phyloP scores from a whole-genome alignment of 1,139 yeast genomes.

The Saccharomyces hybrid region DNA sequence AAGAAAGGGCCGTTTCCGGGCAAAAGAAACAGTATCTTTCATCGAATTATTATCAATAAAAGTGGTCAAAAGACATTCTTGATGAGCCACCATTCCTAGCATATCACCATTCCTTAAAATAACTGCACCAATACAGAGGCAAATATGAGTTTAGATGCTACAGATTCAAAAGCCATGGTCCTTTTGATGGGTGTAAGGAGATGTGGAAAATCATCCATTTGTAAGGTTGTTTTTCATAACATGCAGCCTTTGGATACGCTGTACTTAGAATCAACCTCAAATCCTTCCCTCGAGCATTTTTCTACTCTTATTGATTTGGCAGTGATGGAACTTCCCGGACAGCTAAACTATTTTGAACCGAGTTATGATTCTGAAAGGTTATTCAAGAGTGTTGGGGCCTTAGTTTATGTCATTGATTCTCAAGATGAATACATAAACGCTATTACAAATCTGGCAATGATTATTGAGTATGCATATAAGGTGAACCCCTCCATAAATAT shows the following conservation, averaged over 20 bases:
- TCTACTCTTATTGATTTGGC: slow-evolving; percentile 76
- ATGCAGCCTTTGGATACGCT: slow-evolving; percentile 94
- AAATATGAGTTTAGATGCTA: slow-evolving; percentile 10
- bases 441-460: slow-evolving; percentile 77
- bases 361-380: slow-evolving; percentile 68
- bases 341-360: slow-evolving; percentile 81
- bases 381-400: slow-evolving; percentile 81
- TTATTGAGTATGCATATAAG: slow-evolving; percentile 79
- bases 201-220: slow-evolving; percentile 80
- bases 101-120: background rate
- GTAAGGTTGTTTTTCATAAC: slow-evolving; percentile 91
- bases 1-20: background rate
- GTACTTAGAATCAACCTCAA: slow-evolving; percentile 82
- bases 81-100: background rate
- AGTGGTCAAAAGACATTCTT: background rate
- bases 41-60: background rate
- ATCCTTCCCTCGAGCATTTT: slow-evolving; percentile 74
- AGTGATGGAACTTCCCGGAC: slow-evolving; percentile 96
- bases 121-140: slow-evolving; percentile 22
- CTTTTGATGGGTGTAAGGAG: slow-evolving; percentile 78
- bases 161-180: slow-evolving; percentile 59
- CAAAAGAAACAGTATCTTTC: background rate
- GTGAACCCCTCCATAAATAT: slow-evolving; percentile 81
- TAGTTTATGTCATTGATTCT: slow-evolving; percentile 87
- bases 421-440: slow-evolving; percentile 95